Evolutionary conservation across 78 protist genomes (phyloP).

Genomic region (Dictyostelium citrinum): DNA sequence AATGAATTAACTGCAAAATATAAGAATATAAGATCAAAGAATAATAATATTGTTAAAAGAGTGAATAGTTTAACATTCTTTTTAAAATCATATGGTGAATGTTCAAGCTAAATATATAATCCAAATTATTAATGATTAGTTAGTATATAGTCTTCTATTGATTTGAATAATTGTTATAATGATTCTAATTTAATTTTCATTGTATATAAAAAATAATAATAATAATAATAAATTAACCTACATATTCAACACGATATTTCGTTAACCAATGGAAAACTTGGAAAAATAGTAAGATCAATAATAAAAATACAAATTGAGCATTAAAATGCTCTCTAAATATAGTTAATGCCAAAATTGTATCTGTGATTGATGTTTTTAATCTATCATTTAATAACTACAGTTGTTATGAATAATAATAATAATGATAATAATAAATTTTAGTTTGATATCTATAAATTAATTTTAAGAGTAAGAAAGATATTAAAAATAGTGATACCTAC

Average conservation of each 20-base stretch:
- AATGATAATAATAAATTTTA: background rate
- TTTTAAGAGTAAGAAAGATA: background rate
- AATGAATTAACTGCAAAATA: slow-evolving; percentile 24
- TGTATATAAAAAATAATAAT: too few relatives aligned
- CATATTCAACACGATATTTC: slow-evolving; percentile 88
- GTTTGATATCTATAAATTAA: background rate
- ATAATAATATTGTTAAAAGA: slow-evolving; percentile 38
- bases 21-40: slow-evolving; percentile 52
- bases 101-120: slow-evolving; percentile 74
- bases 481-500: background rate
- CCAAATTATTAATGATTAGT: background rate
- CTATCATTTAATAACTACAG: slow-evolving; percentile 69
- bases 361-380: slow-evolving; percentile 88
- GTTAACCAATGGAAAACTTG: slow-evolving; percentile 93
- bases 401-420: background rate
- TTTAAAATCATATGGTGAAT: slow-evolving; percentile 65
- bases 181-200: too few relatives aligned
- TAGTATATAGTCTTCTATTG: too few relatives aligned
- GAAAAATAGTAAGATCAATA: slow-evolving; percentile 82
- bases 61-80: slow-evolving; percentile 71
- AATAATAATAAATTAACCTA: too few relatives aligned
- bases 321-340: slow-evolving; percentile 92
- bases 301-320: slow-evolving; percentile 73
- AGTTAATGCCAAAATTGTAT: slow-evolving; percentile 93
- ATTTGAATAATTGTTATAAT: too few relatives aligned